These are phyloP conservation scores for Citrus cavaleriei DNA, from an alignment of 345 rosid genomes.

Conservation along the genomic window DNA sequence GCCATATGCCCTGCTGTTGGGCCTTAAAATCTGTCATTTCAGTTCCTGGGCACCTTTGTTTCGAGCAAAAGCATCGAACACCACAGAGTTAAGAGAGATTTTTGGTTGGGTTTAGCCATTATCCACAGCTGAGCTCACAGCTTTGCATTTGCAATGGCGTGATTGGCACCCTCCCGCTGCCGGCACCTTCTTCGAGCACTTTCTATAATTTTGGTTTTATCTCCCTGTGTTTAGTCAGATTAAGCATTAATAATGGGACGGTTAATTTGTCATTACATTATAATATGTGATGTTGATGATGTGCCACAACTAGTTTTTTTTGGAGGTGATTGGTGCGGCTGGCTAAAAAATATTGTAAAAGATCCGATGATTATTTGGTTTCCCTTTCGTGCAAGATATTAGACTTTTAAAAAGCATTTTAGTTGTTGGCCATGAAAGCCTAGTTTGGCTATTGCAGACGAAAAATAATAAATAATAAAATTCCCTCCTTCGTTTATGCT, in stretches of 20 bases:
- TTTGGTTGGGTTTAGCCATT: neutral
- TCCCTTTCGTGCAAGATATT: neutral
- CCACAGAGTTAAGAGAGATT: neutral
- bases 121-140: neutral
- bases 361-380: neutral
- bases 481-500: neutral
- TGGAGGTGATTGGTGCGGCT: neutral
- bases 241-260: neutral
- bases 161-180: neutral
- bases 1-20: constrained; percentile 20
- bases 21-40: neutral
- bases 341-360: neutral
- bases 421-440: neutral
- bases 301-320: neutral
- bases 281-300: neutral
- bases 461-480: neutral
- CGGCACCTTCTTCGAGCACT: too few relatives aligned
- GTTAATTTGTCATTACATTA: neutral
- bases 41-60: neutral
- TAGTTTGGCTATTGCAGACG: neutral
- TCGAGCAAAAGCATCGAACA: neutral
- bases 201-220: neutral
- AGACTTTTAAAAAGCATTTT: neutral
- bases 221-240: neutral
- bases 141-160: neutral